Conservation (phyloP, 768 basidiomycete genomes). For the Cystobasidium tubakii region DNA sequence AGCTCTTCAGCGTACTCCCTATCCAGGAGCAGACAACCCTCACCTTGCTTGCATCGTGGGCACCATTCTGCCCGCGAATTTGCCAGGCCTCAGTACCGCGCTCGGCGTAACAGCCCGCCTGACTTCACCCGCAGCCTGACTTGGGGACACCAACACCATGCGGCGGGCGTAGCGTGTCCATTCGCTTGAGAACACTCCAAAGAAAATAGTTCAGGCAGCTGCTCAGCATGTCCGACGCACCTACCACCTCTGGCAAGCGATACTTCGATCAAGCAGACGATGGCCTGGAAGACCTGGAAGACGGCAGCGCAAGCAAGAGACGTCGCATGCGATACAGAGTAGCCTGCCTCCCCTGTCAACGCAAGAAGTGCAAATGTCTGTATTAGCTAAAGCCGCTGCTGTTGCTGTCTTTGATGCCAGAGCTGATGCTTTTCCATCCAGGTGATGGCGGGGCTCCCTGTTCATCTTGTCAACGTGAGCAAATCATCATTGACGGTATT, state of each 20-base stretch:
- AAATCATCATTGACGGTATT: background rate
- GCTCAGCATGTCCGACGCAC: background rate
- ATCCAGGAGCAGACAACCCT: too few species aligned
- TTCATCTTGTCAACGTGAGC: background rate
- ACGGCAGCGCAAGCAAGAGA: background rate
- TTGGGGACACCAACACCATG: background rate
- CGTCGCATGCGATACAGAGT: conserved; percentile 6
- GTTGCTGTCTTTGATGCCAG: background rate
- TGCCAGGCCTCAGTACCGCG: too few species aligned
- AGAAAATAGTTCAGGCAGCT: too few species aligned
- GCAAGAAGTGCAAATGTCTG: conserved; percentile 12
- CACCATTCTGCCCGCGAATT: too few species aligned
- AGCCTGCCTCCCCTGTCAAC: background rate
- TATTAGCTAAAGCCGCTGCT: background rate
- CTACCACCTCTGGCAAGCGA: background rate
- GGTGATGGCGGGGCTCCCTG: conserved; percentile 15
- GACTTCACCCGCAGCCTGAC: too few species aligned
- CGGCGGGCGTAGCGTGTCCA: too few species aligned
- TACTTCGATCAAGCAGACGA: background rate
- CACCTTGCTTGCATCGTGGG: too few species aligned
- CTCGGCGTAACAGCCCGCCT: too few species aligned
- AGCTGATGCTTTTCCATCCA: background rate
- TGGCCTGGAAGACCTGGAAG: background rate
- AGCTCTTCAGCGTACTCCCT: too few species aligned
- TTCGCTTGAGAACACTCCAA: too few species aligned